Conservation (phyloP, 1,139 yeast genomes). For the Meyerozyma athensensis region DNA sequence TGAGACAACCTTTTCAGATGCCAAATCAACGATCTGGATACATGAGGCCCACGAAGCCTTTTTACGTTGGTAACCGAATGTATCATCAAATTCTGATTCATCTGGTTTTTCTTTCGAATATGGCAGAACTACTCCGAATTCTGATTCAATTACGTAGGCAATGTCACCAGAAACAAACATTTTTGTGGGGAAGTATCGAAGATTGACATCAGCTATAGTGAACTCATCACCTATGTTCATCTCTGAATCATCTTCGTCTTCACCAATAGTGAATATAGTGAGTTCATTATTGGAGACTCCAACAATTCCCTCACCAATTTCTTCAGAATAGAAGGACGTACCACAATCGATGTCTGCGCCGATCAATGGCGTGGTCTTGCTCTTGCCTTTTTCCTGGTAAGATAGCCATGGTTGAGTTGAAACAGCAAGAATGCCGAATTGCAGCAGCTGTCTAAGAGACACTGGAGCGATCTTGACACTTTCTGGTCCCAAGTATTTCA, state of each 20-base stretch:
- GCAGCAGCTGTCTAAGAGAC: conserved; percentile 18
- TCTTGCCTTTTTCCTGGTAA: conserved; percentile 20
- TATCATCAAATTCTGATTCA: conserved; percentile 29
- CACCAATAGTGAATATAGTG: conserved; percentile 57
- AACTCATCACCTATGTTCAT: conserved; percentile 43
- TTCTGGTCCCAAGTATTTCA: conserved; percentile 69
- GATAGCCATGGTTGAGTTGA: conserved; percentile 42
- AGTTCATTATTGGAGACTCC: conserved; percentile 53
- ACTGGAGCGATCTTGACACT: conserved; percentile 51
- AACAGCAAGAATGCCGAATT: conserved; percentile 32
- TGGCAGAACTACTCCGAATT: conserved; percentile 34
- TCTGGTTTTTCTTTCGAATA: conserved; percentile 13
- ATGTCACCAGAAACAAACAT: conserved; percentile 26
- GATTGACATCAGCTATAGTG: conserved; percentile 34
- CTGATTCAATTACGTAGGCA: conserved; percentile 45
- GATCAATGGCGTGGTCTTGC: conserved; percentile 41
- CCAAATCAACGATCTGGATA: conserved; percentile 45
- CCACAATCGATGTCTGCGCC: conserved; percentile 29
- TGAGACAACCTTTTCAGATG: conserved; percentile 30
- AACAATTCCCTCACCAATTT: conserved; percentile 57
- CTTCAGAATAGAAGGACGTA: conserved; percentile 58
- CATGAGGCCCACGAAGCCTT: conserved; percentile 44
- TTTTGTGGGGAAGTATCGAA: conserved; percentile 53
- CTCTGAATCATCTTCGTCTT: conserved; percentile 20
- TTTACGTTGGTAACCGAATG: conserved; percentile 33